Evolutionary conservation across 169 alveolate genomes (phyloP), one percentile per base, ranked within the genome.

Genomic region (Eimeria brunetti): DNA sequence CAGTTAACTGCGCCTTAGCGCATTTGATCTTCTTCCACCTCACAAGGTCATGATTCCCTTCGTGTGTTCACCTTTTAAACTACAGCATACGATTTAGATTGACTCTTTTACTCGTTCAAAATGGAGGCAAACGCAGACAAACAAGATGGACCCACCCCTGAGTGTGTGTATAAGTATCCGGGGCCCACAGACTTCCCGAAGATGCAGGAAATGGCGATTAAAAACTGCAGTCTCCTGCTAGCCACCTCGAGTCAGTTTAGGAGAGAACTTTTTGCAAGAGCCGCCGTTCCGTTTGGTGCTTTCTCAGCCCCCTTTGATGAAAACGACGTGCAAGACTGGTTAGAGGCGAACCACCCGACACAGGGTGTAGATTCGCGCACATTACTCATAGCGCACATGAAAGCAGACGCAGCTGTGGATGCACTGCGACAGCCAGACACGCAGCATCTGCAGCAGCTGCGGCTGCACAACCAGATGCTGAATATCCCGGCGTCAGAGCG

Each of bases 371-470:
- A 64, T 51, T 38, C 76, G 4, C 92, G 92, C 27, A 86, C 92
- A 51, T 53, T 86, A 38, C 92, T 86, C 2, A 86, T 86, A 27
- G 92, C 92, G 6, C 92, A 86, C 33, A 38, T 86, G 83, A 86
- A 86, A 27, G 92, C 92, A 0, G 92, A 86, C 51, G 92, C 92
- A 3, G 92, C 92, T 8, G 81, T 86, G 81, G 83, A 86, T 60
- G 83, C 92, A 46, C 92, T 86, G 27, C 69, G 60, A 60, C 33
- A 18, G 81, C 92, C 80, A 62, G 71, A 64, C 81, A 62, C 92
- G 49, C 92, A 86, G 64, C 92, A 86, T 30, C 49, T 86, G 58
- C 92, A 62, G 62, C 81, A 86, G 58, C 81, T 86, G 56, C 49
- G 92, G 46, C 67, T 86, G 83, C 92, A 86, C 46, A 86, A 86